A percentile compares a stretch with the other conserved stretches of the same genome.
phyloP scores from a whole-genome alignment of 257 asterid species.

The Leonotis leonurus region DNA sequence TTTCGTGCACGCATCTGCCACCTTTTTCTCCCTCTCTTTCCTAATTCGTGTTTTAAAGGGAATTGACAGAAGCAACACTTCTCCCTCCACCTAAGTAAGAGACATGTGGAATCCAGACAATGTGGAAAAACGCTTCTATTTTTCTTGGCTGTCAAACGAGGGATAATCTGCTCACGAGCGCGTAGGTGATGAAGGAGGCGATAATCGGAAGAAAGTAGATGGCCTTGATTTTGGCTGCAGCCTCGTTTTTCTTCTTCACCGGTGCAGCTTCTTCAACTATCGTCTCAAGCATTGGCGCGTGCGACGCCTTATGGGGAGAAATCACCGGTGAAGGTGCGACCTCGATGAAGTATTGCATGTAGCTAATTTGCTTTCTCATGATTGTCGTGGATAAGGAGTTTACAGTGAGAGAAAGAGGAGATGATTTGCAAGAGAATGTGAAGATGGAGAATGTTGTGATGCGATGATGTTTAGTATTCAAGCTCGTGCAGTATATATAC shows the following conservation, averaged over 20 bases:
- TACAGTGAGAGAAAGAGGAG: background rate
- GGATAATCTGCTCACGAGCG: slow-evolving; percentile 5
- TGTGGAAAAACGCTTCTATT: background rate
- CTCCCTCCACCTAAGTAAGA: background rate
- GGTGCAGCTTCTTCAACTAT: slow-evolving; percentile 25
- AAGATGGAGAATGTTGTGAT: background rate
- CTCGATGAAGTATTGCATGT: slow-evolving; percentile 20
- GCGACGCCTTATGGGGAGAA: slow-evolving; percentile 22
- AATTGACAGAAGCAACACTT: background rate
- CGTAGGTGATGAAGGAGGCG: slow-evolving; percentile 18
- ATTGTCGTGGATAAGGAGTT: background rate
- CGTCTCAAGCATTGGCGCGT: slow-evolving; percentile 30
- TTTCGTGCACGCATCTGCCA: background rate
- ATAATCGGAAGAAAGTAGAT: slow-evolving; percentile 16
- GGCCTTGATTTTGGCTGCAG: background rate
- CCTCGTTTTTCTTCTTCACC: background rate
- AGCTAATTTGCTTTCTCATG: slow-evolving; percentile 25
- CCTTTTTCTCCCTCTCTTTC: background rate
- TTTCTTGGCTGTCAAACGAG: background rate
- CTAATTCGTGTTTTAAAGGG: background rate
- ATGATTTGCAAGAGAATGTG: slow-evolving; percentile 1
- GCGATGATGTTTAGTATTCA: background rate
- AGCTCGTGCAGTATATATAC: background rate
- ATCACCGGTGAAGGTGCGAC: slow-evolving; percentile 33
- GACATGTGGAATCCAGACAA: background rate